phyloP scores from a whole-genome alignment of 768 basidiomycete species.

The Leccinum barrowsii region DNA sequence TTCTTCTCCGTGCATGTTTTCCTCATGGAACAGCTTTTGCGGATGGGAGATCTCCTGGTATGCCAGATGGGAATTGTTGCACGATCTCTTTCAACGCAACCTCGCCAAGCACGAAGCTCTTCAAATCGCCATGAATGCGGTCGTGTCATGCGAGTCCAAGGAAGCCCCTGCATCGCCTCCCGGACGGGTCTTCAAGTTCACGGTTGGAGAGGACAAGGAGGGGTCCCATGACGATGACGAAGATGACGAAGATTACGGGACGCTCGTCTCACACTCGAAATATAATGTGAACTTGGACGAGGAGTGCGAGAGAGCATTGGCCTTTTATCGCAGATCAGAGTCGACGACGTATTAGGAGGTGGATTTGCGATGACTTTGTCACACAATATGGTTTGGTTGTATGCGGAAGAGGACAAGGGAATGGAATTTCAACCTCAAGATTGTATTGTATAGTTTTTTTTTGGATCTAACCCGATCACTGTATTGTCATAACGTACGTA shows the following conservation, averaged over 20 bases:
- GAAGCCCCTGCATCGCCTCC: neutral
- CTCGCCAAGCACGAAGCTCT: conserved; percentile 11
- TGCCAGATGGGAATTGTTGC: conserved; percentile 50
- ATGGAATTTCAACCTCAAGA: neutral
- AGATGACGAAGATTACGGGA: conserved; percentile 31
- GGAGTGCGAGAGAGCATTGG: conserved; percentile 25
- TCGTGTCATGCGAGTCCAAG: neutral
- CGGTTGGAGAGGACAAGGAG: conserved; percentile 16
- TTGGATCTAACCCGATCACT: conserved; percentile 18
- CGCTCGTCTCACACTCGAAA: conserved; percentile 10
- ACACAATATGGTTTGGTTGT: neutral
- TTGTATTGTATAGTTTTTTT: conserved; percentile 19
- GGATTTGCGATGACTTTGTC: neutral
- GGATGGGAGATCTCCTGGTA: conserved; percentile 51
- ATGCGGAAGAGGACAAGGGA: neutral
- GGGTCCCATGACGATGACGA: conserved; percentile 9
- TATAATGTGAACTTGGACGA: conserved; percentile 22
- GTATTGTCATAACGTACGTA: conserved; percentile 3
- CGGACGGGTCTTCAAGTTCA: conserved; percentile 19
- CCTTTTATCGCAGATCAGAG: conserved; percentile 21
- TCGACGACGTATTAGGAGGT: neutral
- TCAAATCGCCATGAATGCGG: neutral
- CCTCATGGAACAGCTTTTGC: conserved; percentile 13
- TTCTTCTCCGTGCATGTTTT: conserved; percentile 7
- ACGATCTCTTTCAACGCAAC: conserved; percentile 39